A percentile compares a stretch with the other conserved stretches of the same genome.
Evolutionary conservation across 2,329 filamentous ascomycete genomes (phyloP).

Genomic region (Lojkania enalia): DNA sequence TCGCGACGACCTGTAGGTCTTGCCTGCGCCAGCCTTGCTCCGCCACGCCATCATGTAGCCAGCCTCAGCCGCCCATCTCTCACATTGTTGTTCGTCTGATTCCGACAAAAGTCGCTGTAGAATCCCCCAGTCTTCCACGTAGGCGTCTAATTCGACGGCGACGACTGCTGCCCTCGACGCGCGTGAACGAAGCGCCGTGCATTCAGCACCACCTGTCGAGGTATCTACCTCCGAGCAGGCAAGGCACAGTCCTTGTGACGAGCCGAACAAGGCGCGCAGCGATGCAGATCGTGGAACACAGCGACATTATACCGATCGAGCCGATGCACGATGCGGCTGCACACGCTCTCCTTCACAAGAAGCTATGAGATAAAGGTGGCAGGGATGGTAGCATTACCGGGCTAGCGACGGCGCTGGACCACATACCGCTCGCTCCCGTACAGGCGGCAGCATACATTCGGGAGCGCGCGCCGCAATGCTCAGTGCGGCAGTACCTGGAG

Average conservation of each 20-base stretch:
- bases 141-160: too few relatives aligned
- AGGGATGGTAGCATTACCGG: conserved; percentile 8
- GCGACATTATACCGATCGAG: conserved; percentile 18
- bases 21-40: too few relatives aligned
- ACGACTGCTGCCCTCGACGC: too few relatives aligned
- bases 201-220: neutral
- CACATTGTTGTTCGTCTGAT: too few relatives aligned
- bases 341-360: conserved; percentile 25
- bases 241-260: conserved; percentile 21
- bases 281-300: conserved; percentile 13
- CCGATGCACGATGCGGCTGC: conserved; percentile 28
- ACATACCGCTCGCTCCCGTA: conserved; percentile 36
- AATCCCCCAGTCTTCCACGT: too few relatives aligned
- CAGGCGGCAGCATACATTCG: conserved; percentile 40
- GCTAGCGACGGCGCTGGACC: conserved; percentile 27
- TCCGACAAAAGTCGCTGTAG: too few relatives aligned
- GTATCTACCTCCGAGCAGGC: conserved; percentile 10
- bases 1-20: too few relatives aligned
- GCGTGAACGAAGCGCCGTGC: too few relatives aligned
- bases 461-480: conserved; percentile 11
- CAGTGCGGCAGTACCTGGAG: conserved; percentile 40
- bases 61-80: too few relatives aligned
- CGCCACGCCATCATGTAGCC: too few relatives aligned
- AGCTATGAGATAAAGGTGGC: conserved; percentile 12
- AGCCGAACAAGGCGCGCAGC: conserved; percentile 20